Evolutionary conservation across 352 stramenopile species (phyloP), one percentile per base, ranked within the genome.

Genomic region (Globisporangium okanoganense): DNA sequence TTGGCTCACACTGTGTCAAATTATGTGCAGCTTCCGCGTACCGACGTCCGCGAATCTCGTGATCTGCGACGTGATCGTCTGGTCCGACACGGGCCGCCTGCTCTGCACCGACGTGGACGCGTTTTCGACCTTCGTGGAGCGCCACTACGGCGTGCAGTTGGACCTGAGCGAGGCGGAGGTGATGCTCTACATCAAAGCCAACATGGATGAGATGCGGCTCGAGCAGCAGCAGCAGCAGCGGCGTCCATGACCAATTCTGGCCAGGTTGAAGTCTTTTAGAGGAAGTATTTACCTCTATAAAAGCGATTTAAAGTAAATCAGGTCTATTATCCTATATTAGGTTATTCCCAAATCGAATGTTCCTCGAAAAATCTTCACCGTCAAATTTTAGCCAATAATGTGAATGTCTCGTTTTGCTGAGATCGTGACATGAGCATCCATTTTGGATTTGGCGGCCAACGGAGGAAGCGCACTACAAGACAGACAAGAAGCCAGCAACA

Each of bases 41-140:
- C 81, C 75, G 9, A 84, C 63, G 36, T 76, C 78, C 6, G 68
- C 63, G 3, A 73, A 77, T 36, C 38, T 75, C 4, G 68, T 81
- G 25, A 82, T 87, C 58, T 85, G 76, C 52, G 79, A 92, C 41
- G 75, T 92, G 31, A 71, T 84, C 27, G 70, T 92, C 40, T 92
- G 78, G 79, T 71, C 73, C 18, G 79, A 90, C 69, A 90, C 78
- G 1, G 69, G 72, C 0, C 71, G 82, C 3, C 71, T 92, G 20
- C 45, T 89, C 56, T 84, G 74, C 65, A 79, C 74, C 14, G 78
- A 92, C 40, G 76, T 79, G 33, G 78, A 90, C 36, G 65, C 64
- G 35, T 92, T 92, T 56, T 86, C 78, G 40, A 82, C 76, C 2
- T 88, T 87, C 22, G 79, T 73, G 8, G 64, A 79, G 14, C 73